phyloP scores from a whole-genome alignment of 2,329 filamentous ascomycete genomes.

The Kalmusia sp. region DNA sequence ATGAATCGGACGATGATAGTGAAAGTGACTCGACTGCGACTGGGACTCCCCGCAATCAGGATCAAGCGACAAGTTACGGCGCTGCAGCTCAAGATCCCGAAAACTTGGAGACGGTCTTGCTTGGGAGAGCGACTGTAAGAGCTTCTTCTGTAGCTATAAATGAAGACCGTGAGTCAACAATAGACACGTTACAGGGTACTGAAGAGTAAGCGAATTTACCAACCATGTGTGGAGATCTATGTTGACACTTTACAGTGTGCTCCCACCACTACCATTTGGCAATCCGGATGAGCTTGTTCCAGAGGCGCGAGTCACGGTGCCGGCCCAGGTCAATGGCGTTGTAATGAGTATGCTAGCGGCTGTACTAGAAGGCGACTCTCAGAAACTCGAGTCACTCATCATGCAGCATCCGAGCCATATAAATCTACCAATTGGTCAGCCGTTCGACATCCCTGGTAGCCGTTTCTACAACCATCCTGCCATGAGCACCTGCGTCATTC shows the following conservation, averaged over 20 bases:
- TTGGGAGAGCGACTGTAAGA: conserved; percentile 4
- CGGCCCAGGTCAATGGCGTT: conserved; percentile 15
- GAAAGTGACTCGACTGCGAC: conserved; percentile 8
- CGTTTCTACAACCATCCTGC: conserved; percentile 36
- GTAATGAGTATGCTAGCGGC: conserved; percentile 38
- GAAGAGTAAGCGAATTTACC: conserved; percentile 11
- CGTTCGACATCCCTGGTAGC: conserved; percentile 29
- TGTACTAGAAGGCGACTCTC: conserved; percentile 30
- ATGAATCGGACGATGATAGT: conserved; percentile 12
- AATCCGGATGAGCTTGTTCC: conserved; percentile 4
- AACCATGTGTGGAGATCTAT: too few species aligned
- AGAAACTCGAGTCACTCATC: conserved; percentile 35
- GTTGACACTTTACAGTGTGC: background rate
- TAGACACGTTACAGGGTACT: conserved; percentile 6
- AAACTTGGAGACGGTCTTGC: conserved; percentile 9
- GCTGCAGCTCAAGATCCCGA: background rate
- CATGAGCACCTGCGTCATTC: conserved; percentile 31
- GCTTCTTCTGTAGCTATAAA: background rate
- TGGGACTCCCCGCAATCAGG: background rate
- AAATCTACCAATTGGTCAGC: conserved; percentile 40
- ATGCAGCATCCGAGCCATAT: conserved; percentile 29
- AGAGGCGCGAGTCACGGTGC: conserved; percentile 23
- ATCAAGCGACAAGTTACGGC: background rate
- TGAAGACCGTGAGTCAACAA: background rate
- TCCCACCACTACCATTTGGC: conserved; percentile 3